Base-by-base conservation (phyloP, 257 asterid genomes). In the Galeopsis tetrahit region DNA sequence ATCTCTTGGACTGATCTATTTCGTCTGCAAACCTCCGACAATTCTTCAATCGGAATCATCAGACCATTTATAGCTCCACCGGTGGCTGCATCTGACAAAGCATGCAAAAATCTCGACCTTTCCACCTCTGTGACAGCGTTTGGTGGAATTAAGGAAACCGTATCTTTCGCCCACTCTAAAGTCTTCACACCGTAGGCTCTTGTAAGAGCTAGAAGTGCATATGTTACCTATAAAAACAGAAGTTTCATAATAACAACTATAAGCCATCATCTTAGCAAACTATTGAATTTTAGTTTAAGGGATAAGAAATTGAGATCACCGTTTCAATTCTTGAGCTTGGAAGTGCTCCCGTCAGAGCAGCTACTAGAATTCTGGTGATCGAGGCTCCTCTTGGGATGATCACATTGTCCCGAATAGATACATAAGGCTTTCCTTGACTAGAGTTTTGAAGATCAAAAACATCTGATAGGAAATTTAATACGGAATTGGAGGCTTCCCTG, bases 401-500 rank as follows among this genome's bases (percentile, higher is more conserved):
- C 39, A 94, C 93, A 10, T 72, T 86, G 79, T 94, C 97, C 81
- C 98, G 87, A 66, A 90, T 83, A 36, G 95, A 70, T 56, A 86
- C 59, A 67, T 83, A 91, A 52, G 77, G 81, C 71, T 85, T 86
- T 55, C 97, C 97, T 1, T 82, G 88, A 66, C 77, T 76, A 31
- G 98, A 84, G 82, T 88, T 91, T 60, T 86, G 85, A 72, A 88
- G 80, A 81, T 94, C 97, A 66, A 94, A 91, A 63, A 88, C 87
- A 78, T 92, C 99, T 0, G 91, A 82, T 69, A 91, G 83, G 82
- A 94, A 94, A 68, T 76, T 88, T 81, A 94, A 76, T 80, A 94
- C 90, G 68, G 98, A 94, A 75, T 91, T 92, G 68, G 93, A 95
- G 68, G 99, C 99, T 79, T 92, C 99, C 93, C 99, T 95, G 96